Percentiles rank a stretch among this genome's conserved stretches.
phyloP scores from a whole-genome alignment of 805 yeast genomes.

The Saccharomycopsis schoenii region DNA sequence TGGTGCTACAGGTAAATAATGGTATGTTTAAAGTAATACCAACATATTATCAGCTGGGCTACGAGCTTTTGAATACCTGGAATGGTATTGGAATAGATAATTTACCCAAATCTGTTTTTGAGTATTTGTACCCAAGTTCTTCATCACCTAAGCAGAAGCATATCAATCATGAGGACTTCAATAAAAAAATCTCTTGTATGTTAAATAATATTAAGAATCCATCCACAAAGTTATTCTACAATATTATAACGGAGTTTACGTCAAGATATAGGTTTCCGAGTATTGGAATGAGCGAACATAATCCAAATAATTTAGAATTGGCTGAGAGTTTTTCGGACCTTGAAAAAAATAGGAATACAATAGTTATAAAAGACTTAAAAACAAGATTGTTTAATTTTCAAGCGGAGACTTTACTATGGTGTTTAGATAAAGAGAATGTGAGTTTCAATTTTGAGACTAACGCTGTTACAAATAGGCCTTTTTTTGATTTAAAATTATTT shows the following conservation, averaged over 20 bases:
- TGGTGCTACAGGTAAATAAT: neutral
- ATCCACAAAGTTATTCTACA: constrained; percentile 14
- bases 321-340: neutral
- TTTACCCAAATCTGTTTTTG: neutral
- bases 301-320: neutral
- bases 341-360: neutral
- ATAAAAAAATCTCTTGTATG: neutral
- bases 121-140: neutral
- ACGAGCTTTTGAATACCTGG: constrained; percentile 13
- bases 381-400: constrained; percentile 42
- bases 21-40: constrained; percentile 4
- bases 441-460: constrained; percentile 25
- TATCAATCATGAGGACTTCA: neutral
- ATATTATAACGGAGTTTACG: constrained; percentile 15
- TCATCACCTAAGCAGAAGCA: neutral
- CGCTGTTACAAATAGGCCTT: constrained; percentile 21
- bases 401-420: constrained; percentile 46
- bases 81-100: constrained; percentile 4
- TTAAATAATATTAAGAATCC: constrained; percentile 13
- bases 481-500: constrained; percentile 19
- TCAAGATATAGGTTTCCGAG: constrained; percentile 4
- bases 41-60: constrained; percentile 16
- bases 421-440: constrained; percentile 41
- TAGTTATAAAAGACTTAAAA: constrained; percentile 28
- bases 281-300: neutral